Evolutionary conservation across 768 basidiomycete species (phyloP), one percentile per base, ranked within the genome.

Genomic region (Suillus luteus): DNA sequence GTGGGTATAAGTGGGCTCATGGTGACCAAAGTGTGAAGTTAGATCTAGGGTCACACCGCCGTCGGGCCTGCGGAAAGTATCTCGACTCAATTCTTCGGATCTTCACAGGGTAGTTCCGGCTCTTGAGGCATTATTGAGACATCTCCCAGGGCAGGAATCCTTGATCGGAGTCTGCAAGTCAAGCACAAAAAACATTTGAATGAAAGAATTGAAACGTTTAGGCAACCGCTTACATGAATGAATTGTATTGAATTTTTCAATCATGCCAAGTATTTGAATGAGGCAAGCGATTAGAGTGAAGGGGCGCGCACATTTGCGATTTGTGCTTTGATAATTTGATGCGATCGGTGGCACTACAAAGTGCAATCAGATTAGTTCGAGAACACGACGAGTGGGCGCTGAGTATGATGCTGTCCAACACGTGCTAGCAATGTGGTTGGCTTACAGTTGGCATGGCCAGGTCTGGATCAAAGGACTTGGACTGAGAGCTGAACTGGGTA

Each of bases 1-100:
- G 38, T 58, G 57, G 57, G 38, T 9, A 58, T 58, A 40, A 58
- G 55, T 58, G 17, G 55, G 38, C 14, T 15, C 38, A 58, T 40
- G 17, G n/a, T 24, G 24, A 40, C 55, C 24, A 40, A 57, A 57
- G 38, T 19, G 24, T 6, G 33, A 58, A 58, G 38, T 41, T 58
- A 35, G 55, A 58, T 58, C 55, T 58, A 35, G 55, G 55, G 55
- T 58, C 38, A 19, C 37, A 57, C 17, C 24, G 22, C 38, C 24
- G 17, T 54, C 31, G 49, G 48, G 46, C 46, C 48, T 27, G 49
- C 49, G 55, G 38, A 37, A 8, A 27, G 38, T 58, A 4, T 38
- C 10, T 19, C 31, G 31, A 33, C 9, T 19, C 9, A 54, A 33
- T 54, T 54, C 31, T 54, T 54, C 52, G 52, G 52, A 54, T 54